A percentile compares a stretch with the other conserved stretches of the same genome.
Conservation (phyloP, 208 protist species). For the Balamuthia mandrillaris region DNA sequence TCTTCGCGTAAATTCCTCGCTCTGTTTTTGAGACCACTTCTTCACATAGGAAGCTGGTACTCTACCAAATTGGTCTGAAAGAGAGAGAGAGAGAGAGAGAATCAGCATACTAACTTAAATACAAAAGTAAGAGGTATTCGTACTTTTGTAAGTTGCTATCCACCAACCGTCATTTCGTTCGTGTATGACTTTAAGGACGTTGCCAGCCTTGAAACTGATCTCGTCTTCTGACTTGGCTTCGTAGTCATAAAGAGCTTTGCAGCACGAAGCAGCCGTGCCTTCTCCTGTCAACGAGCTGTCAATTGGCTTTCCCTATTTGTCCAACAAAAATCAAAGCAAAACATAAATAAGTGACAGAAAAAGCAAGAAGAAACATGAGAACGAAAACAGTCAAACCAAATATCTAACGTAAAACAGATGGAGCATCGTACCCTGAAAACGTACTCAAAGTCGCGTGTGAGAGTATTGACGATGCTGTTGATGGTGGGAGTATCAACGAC, state of each 20-base stretch:
- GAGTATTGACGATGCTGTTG: constrained; percentile 1
- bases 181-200: constrained; percentile 11
- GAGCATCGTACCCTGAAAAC: not conserved
- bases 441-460: constrained; percentile 13
- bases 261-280: not conserved
- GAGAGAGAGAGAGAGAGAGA: no score
- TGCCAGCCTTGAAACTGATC: constrained; percentile 4
- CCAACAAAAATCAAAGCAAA: not conserved
- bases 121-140: no score
- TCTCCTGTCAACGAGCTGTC: not conserved
- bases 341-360: not conserved
- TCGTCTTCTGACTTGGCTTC: constrained; percentile 7
- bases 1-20: no score
- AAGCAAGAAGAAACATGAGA: not conserved
- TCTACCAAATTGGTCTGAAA: no score
- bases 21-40: no score
- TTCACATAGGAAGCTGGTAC: no score
- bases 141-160: no score
- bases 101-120: no score
- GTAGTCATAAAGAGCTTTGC: constrained; percentile 1
- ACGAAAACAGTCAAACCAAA: not conserved
- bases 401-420: no score
- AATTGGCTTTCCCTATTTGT: not conserved
- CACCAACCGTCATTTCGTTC: no score
- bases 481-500: constrained; percentile 22